Evolutionary conservation across 2,329 filamentous ascomycete genomes (phyloP).

Genomic region (Beauveria bassiana): DNA sequence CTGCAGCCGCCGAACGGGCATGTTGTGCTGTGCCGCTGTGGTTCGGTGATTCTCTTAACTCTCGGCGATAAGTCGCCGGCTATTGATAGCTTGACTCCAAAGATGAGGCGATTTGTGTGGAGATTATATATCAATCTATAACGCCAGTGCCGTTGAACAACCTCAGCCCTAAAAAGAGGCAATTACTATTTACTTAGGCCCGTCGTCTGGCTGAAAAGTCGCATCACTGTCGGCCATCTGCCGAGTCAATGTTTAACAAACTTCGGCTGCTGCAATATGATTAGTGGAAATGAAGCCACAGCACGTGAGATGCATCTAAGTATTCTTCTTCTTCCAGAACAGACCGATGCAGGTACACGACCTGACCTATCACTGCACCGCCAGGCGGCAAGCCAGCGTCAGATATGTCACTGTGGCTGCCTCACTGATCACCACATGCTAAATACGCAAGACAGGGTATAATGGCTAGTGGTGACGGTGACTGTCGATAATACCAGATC

Average conservation of each 20-base stretch:
- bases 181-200: too few species aligned
- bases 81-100: neutral
- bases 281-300: too few species aligned
- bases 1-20: too few species aligned
- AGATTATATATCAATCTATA: neutral
- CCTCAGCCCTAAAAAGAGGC: neutral
- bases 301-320: too few species aligned
- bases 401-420: too few species aligned
- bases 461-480: too few species aligned
- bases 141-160: neutral
- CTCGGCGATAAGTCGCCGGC: neutral
- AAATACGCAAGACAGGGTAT: too few species aligned
- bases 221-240: neutral
- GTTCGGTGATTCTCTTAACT: neutral
- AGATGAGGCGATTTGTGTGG: neutral
- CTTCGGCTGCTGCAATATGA: too few species aligned
- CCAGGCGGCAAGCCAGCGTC: neutral
- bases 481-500: too few species aligned
- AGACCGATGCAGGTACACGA: neutral
- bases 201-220: neutral
- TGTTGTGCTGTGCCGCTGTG: too few species aligned
- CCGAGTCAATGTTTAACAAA: neutral
- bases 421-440: too few species aligned
- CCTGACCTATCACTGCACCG: neutral
- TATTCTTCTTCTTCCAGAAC: neutral